Conservation (phyloP, 2,329 filamentous ascomycete genomes). For the Botrytis deweyae region DNA sequence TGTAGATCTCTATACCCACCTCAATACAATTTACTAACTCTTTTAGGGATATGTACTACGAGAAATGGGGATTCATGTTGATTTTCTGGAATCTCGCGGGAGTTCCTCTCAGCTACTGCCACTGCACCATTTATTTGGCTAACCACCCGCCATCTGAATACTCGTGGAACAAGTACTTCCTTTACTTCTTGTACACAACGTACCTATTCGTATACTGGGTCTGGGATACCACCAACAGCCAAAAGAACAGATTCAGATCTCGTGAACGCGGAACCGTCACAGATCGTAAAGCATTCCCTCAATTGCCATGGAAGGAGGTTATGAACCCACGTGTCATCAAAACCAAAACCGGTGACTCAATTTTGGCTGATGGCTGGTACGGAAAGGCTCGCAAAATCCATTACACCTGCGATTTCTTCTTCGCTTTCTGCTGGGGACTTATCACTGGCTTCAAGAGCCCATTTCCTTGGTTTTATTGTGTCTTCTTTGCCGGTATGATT, state of each 20-base stretch:
- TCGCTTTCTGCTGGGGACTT: conserved; percentile 75
- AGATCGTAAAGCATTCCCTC: conserved; percentile 78
- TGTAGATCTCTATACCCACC: conserved; percentile 7
- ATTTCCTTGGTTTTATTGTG: conserved; percentile 86
- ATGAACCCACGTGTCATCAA: conserved; percentile 77
- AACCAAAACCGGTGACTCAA: conserved; percentile 69
- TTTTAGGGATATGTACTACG: conserved; percentile 83
- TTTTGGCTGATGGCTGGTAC: conserved; percentile 86
- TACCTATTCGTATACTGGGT: conserved; percentile 87
- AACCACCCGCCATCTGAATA: conserved; percentile 76
- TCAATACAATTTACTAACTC: conserved; percentile 4
- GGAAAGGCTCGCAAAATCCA: conserved; percentile 76
- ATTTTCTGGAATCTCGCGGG: conserved; percentile 96
- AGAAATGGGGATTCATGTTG: conserved; percentile 95
- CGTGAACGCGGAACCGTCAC: conserved; percentile 70
- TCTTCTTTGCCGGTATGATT: conserved; percentile 81
- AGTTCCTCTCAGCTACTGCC: conserved; percentile 85
- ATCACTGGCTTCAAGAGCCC: conserved; percentile 78
- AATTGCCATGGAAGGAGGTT: conserved; percentile 83
- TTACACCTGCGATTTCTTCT: conserved; percentile 78
- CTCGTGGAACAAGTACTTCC: conserved; percentile 68
- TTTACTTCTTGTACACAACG: conserved; percentile 62
- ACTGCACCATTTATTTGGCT: conserved; percentile 86
- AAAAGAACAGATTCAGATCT: conserved; percentile 89
- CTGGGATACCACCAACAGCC: conserved; percentile 89